Conservation (phyloP, 805 yeast genomes). For the Myxozyma vanderwaltii region DNA sequence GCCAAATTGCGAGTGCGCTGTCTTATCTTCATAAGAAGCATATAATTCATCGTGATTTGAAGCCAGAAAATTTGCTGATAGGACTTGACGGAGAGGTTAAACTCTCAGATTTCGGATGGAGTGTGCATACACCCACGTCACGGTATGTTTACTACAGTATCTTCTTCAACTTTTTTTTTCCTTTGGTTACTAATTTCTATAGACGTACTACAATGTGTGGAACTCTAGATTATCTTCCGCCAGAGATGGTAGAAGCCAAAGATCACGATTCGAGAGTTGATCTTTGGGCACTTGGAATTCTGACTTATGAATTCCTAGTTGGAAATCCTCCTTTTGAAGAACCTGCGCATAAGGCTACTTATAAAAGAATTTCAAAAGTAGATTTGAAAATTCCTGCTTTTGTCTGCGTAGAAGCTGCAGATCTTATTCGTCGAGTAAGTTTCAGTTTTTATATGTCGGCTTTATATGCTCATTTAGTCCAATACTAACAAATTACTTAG, state of each 20-base stretch:
- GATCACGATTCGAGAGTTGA: conserved; percentile 81
- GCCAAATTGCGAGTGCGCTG: conserved; percentile 81
- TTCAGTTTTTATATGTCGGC: too few relatives aligned
- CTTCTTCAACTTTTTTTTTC: background rate
- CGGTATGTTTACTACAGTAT: conserved; percentile 25
- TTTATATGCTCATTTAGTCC: background rate
- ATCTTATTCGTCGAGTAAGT: conserved; percentile 57
- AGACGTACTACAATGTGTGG: conserved; percentile 88
- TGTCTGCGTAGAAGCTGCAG: conserved; percentile 73
- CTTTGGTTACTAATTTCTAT: background rate
- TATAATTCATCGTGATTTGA: conserved; percentile 88
- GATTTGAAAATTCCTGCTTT: conserved; percentile 73
- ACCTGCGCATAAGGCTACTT: conserved; percentile 69
- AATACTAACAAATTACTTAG: conserved; percentile 12
- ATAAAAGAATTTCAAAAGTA: conserved; percentile 73
- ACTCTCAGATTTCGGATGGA: conserved; percentile 96
- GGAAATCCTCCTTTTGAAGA: conserved; percentile 95
- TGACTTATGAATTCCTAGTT: conserved; percentile 80
- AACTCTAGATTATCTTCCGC: conserved; percentile 90
- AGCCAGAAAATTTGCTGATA: conserved; percentile 87
- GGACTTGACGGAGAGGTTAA: conserved; percentile 77
- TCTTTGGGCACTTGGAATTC: conserved; percentile 88
- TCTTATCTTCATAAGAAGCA: conserved; percentile 74
- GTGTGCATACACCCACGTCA: conserved; percentile 65
- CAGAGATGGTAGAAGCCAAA: conserved; percentile 86